Percentiles rank a stretch among this genome's conserved stretches.
Evolutionary conservation across 2,329 filamentous ascomycete genomes (phyloP).

Genomic region (Penicillium hesseltinei): DNA sequence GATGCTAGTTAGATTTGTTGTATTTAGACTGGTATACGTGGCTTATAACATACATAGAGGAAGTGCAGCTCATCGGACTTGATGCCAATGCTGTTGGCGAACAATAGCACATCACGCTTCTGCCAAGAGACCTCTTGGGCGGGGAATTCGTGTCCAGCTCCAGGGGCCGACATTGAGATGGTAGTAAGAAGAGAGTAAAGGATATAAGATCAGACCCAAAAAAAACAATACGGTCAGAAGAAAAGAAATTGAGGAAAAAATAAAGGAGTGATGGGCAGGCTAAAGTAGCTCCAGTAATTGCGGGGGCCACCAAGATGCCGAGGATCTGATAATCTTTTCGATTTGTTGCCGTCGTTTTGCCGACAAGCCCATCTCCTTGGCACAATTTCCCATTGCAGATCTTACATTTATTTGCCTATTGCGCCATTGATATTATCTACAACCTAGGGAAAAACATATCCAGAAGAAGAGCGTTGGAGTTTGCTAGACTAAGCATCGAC

Average conservation of each 20-base stretch:
- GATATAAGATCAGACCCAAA: background rate
- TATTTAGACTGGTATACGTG: background rate
- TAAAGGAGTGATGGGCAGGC: slow-evolving; percentile 5
- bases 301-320: slow-evolving; percentile 19
- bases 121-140: slow-evolving; percentile 74
- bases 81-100: slow-evolving; percentile 83
- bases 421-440: background rate
- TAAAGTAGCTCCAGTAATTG: slow-evolving; percentile 22
- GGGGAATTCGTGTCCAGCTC: slow-evolving; percentile 76
- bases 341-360: slow-evolving; percentile 21
- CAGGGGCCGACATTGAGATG: slow-evolving; percentile 49
- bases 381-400: slow-evolving; percentile 4
- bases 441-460: slow-evolving; percentile 2
- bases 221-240: background rate
- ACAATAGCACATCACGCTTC: slow-evolving; percentile 84
- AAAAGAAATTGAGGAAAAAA: slow-evolving; percentile 3
- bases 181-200: background rate
- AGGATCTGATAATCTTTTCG: slow-evolving; percentile 26
- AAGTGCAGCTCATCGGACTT: slow-evolving; percentile 88
- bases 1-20: background rate
- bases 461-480: slow-evolving; percentile 34
- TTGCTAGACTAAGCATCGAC: slow-evolving; percentile 49
- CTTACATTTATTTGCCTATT: background rate
- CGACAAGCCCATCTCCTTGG: slow-evolving; percentile 12
- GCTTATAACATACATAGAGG: slow-evolving; percentile 67